phyloP scores from a whole-genome alignment of 2,329 filamentous ascomycete species.

The Chaetomiaceae sp. region DNA sequence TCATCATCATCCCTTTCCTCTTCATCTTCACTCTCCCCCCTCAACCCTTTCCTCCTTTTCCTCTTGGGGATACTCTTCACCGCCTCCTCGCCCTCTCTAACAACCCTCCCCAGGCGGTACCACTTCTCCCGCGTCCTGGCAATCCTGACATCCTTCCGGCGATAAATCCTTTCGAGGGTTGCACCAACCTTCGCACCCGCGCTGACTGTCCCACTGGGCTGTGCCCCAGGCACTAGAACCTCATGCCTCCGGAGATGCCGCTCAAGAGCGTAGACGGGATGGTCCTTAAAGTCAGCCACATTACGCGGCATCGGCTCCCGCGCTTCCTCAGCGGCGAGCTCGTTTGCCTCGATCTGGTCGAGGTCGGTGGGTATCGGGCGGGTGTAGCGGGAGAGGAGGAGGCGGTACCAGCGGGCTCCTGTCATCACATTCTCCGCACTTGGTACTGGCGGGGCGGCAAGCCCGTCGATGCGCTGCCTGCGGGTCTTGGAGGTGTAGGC shows the following conservation, averaged over 20 bases:
- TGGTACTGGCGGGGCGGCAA: neutral
- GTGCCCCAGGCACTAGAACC: slow-evolving; percentile 66
- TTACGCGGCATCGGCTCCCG: slow-evolving; percentile 82
- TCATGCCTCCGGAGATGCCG: slow-evolving; percentile 80
- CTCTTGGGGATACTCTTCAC: slow-evolving; percentile 65
- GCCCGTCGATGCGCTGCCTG: slow-evolving; percentile 67
- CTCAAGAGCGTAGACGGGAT: slow-evolving; percentile 79
- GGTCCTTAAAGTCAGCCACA: slow-evolving; percentile 80
- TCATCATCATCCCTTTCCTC: slow-evolving; percentile 39
- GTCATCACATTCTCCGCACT: neutral
- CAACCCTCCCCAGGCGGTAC: slow-evolving; percentile 80
- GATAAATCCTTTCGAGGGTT: slow-evolving; percentile 72
- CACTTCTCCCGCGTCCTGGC: slow-evolving; percentile 81
- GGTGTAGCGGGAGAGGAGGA: slow-evolving; percentile 37
- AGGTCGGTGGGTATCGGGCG: slow-evolving; percentile 51
- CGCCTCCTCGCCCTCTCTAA: slow-evolving; percentile 75
- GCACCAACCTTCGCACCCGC: slow-evolving; percentile 50
- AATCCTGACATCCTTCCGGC: slow-evolving; percentile 72
- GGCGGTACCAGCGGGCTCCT: slow-evolving; percentile 21
- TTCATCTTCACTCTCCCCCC: slow-evolving; percentile 41
- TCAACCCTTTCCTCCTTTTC: slow-evolving; percentile 30
- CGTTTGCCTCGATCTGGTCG: slow-evolving; percentile 79
- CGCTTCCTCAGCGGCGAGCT: slow-evolving; percentile 66
- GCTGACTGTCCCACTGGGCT: slow-evolving; percentile 71
- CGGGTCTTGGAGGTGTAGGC: slow-evolving; percentile 88